phyloP scores from a whole-genome alignment of 108 stramenopile species.

The Schizochytrium sp. region DNA sequence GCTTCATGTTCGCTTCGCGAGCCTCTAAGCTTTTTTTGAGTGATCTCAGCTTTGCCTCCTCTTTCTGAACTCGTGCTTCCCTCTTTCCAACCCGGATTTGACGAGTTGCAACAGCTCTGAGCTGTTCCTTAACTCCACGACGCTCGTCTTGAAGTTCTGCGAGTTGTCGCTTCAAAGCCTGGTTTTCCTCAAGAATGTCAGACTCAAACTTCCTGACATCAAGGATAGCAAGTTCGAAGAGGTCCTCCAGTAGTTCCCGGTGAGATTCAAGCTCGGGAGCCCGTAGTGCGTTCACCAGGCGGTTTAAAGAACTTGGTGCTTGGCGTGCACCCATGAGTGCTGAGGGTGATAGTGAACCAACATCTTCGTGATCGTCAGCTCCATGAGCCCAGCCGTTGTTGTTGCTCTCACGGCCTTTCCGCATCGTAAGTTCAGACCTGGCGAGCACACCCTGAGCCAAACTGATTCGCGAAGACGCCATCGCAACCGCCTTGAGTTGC shows the following conservation, averaged over 20 bases:
- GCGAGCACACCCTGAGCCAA: too few species aligned
- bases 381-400: not conserved
- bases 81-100: not conserved
- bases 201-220: conserved; percentile 36
- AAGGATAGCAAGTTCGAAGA: conserved; percentile 29
- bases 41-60: not conserved
- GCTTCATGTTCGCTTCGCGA: not conserved
- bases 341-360: not conserved
- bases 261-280: conserved; percentile 16
- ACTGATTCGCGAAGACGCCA: too few species aligned
- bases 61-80: not conserved
- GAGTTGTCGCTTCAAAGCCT: not conserved
- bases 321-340: not conserved
- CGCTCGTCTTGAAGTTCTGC: not conserved
- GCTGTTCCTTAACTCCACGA: not conserved
- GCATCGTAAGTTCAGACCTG: too few species aligned
- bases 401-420: too few species aligned
- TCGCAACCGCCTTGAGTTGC: too few species aligned
- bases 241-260: conserved; percentile 40
- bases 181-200: not conserved
- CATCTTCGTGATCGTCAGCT: not conserved
- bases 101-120: not conserved
- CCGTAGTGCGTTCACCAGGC: conserved; percentile 10
- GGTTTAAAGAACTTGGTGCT: not conserved
- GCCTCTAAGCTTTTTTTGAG: not conserved